Evolutionary conservation across 441 rosid species (phyloP).

Genomic region (Syzygium malaccense): DNA sequence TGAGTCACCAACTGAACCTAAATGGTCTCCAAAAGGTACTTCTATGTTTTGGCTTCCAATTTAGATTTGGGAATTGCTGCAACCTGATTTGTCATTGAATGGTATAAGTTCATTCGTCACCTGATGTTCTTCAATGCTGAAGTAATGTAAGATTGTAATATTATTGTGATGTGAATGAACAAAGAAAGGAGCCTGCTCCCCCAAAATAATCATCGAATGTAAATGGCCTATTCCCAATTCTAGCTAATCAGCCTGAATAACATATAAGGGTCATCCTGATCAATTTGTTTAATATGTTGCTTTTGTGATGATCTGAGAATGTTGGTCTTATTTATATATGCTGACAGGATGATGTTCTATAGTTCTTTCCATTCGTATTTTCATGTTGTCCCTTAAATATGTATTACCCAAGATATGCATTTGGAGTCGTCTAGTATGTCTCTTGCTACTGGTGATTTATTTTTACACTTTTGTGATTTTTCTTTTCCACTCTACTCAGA

Average conservation of each 20-base stretch:
- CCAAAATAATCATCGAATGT: neutral
- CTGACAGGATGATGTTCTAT: neutral
- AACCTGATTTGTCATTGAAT: neutral
- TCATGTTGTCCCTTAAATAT: neutral
- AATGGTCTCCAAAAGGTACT: constrained; percentile 84
- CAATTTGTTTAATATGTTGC: neutral
- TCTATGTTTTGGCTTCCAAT: neutral
- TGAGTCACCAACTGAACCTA: constrained; percentile 92
- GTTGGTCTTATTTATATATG: neutral
- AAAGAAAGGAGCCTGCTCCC: neutral
- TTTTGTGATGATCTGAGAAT: neutral
- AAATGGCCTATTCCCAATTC: neutral
- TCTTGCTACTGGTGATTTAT: neutral
- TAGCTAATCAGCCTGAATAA: neutral
- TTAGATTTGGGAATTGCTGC: neutral
- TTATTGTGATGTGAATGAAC: neutral
- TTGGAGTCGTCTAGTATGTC: neutral
- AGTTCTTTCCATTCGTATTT: neutral
- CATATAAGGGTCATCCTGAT: neutral
- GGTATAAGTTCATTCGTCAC: neutral
- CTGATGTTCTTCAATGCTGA: neutral
- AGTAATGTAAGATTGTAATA: neutral
- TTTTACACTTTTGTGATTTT: neutral
- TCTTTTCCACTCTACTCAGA: neutral
- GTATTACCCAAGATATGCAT: neutral